phyloP scores from a whole-genome alignment of 305 asterid genomes.

The Andrographis paniculata region DNA sequence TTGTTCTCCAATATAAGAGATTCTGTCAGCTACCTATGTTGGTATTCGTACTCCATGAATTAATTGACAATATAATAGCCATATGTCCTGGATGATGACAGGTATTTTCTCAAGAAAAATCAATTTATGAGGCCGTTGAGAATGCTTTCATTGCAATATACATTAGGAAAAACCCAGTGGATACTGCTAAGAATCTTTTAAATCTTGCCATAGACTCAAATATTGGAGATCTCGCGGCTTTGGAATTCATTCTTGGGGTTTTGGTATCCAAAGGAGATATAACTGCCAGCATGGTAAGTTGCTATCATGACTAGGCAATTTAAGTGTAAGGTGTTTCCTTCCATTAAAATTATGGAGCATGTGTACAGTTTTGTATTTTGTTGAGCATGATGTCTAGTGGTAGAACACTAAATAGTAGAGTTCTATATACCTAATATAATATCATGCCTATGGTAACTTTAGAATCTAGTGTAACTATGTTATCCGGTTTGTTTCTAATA shows the following conservation, averaged over 20 bases:
- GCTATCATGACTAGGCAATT: slow-evolving; percentile 3
- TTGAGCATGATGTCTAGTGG: slow-evolving; percentile 11
- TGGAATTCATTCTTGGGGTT: slow-evolving; percentile 74
- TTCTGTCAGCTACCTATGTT: background rate
- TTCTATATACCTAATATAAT: no score
- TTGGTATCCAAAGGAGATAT: slow-evolving; percentile 85
- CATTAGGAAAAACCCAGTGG: slow-evolving; percentile 61
- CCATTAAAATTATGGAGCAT: slow-evolving; percentile 3
- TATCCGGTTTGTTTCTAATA: no score
- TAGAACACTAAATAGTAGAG: no score
- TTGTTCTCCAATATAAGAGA: background rate
- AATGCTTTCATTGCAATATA: slow-evolving; percentile 86
- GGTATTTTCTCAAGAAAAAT: slow-evolving; percentile 93
- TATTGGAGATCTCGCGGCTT: slow-evolving; percentile 91
- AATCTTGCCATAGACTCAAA: slow-evolving; percentile 80
- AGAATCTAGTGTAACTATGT: no score
- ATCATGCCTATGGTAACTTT: no score
- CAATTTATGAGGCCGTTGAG: slow-evolving; percentile 92
- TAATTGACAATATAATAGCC: slow-evolving; percentile 4
- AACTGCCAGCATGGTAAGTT: slow-evolving; percentile 63
- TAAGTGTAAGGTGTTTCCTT: slow-evolving; percentile 14
- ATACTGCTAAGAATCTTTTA: slow-evolving; percentile 82
- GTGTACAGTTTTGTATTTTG: slow-evolving; percentile 11
- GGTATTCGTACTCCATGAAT: slow-evolving; percentile 9
- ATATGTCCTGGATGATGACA: slow-evolving; percentile 23